Conservation (phyloP, 139 green algal genomes). For the Chlorella vulgaris region DNA sequence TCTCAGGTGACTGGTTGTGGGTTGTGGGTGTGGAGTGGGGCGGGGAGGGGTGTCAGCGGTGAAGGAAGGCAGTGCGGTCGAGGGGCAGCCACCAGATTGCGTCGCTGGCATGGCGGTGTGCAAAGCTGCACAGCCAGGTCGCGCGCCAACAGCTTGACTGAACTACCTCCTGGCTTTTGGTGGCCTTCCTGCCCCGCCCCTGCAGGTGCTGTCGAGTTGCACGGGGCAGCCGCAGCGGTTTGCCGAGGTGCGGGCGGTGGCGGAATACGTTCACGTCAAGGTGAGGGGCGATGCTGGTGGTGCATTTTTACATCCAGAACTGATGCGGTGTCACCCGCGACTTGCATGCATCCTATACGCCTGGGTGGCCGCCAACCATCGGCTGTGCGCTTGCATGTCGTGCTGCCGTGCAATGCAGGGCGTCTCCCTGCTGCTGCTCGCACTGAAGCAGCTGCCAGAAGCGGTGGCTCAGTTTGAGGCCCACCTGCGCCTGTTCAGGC, state of each 20-base stretch:
- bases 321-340: too few relatives aligned
- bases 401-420: conserved; percentile 41
- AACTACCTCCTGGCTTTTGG: too few relatives aligned
- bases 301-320: not conserved
- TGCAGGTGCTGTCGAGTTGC: conserved; percentile 4
- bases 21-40: too few relatives aligned
- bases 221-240: conserved; percentile 43
- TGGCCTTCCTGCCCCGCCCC: too few relatives aligned
- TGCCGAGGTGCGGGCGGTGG: conserved; percentile 46
- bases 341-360: too few relatives aligned
- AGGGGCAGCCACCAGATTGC: too few relatives aligned
- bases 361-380: too few relatives aligned
- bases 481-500: conserved; percentile 14
- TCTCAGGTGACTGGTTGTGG: conserved; percentile 15
- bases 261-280: conserved; percentile 59
- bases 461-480: conserved; percentile 38
- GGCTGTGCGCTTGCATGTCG: too few relatives aligned
- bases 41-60: too few relatives aligned
- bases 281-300: not conserved
- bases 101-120: too few relatives aligned
- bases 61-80: too few relatives aligned
- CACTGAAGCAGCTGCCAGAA: conserved; percentile 34
- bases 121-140: too few relatives aligned
- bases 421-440: conserved; percentile 55
- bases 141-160: not conserved